These are phyloP conservation scores for Aristolochia californica DNA, from an alignment of 164 flowering plant species.

Conservation along the genomic window DNA sequence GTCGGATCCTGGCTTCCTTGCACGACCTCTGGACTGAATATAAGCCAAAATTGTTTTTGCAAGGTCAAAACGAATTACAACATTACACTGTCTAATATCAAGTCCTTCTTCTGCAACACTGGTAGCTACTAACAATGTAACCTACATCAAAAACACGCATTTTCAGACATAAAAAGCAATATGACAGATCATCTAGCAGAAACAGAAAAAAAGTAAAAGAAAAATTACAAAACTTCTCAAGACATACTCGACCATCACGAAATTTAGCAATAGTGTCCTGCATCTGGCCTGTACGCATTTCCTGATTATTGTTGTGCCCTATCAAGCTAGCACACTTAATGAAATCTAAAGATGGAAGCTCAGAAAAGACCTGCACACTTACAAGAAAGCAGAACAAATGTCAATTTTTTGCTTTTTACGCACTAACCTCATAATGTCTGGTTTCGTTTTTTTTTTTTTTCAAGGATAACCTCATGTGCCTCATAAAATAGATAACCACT, in stretches of 20 bases:
- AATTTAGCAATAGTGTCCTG: conserved; percentile 92
- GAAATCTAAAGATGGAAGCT: conserved; percentile 87
- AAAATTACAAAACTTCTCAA: no score
- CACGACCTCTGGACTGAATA: conserved; percentile 98
- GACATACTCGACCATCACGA: conserved; percentile 92
- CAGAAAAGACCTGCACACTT: conserved; percentile 67
- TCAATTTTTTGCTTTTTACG: neutral
- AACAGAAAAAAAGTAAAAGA: neutral
- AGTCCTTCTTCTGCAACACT: conserved; percentile 99
- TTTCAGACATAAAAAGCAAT: no score
- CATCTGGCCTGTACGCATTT: conserved; percentile 91
- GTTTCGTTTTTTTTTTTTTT: no score
- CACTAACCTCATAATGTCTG: no score
- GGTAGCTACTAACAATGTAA: conserved; percentile 90
- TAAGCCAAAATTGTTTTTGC: conserved; percentile 99
- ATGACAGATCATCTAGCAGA: no score
- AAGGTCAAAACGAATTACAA: conserved; percentile 98
- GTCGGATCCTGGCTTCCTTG: conserved; percentile 99
- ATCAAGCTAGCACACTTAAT: conserved; percentile 86
- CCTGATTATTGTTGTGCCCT: conserved; percentile 97
- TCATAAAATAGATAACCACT: no score
- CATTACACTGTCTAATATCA: conserved; percentile 98
- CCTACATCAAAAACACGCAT: conserved; percentile 26
- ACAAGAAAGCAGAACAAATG: conserved; percentile 4
- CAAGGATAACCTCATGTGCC: no score